A percentile compares a stretch with the other conserved stretches of the same genome.
phyloP scores from a whole-genome alignment of 345 rosid genomes.

The Orychophragmus violaceus region DNA sequence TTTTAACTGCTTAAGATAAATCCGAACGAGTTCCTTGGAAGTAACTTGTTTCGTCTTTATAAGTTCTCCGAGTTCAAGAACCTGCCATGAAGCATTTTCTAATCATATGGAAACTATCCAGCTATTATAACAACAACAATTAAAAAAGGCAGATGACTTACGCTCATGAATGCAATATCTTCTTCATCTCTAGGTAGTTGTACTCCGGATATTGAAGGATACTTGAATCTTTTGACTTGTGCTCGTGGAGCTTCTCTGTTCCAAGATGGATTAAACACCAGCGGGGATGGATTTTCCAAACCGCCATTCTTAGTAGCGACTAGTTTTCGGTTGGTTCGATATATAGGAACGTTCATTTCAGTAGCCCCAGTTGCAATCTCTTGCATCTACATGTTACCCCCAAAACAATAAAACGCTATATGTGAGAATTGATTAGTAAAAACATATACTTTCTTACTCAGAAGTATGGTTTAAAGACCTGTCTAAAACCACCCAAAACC shows the following conservation, averaged over 20 bases:
- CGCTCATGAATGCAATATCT: constrained; percentile 81
- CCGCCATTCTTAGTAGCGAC: constrained; percentile 72
- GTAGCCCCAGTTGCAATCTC: constrained; percentile 55
- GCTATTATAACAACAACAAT: not conserved
- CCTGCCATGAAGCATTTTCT: constrained; percentile 34
- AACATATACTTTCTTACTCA: not conserved
- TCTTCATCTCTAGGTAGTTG: constrained; percentile 47
- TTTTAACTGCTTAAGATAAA: constrained; percentile 57
- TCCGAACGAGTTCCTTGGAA: constrained; percentile 54
- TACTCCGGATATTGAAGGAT: constrained; percentile 35
- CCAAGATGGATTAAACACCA: constrained; percentile 70
- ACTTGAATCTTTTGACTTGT: constrained; percentile 35
- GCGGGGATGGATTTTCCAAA: constrained; percentile 55
- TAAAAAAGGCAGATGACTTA: constrained; percentile 23
- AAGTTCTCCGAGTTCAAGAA: constrained; percentile 75
- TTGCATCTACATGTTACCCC: constrained; percentile 5
- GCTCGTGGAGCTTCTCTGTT: constrained; percentile 20
- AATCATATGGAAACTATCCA: not conserved
- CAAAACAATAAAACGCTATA: not conserved
- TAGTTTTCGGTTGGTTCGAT: constrained; percentile 50
- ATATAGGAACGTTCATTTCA: constrained; percentile 57
- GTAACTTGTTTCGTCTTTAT: constrained; percentile 67
- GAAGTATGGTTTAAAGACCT: not conserved
- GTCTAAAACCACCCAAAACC: not conserved
- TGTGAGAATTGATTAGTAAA: not conserved